Percentiles rank a stretch among this genome's conserved stretches.
Evolutionary conservation across 768 basidiomycete species (phyloP).

Genomic region (Daedaleopsis nitida): DNA sequence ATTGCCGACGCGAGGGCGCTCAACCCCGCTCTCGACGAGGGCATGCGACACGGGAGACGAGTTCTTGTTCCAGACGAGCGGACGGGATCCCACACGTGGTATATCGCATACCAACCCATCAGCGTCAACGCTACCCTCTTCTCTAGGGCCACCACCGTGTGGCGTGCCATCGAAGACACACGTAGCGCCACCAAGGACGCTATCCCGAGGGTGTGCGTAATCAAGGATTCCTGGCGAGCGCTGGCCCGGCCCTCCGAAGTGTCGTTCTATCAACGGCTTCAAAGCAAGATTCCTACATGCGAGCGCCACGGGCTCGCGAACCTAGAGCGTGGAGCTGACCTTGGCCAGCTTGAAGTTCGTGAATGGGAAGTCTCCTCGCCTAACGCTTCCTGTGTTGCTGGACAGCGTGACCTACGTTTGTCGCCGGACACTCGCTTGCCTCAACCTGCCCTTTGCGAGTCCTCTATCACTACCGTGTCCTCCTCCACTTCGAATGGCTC

Average conservation of each 20-base stretch:
- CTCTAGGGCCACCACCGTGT: slow-evolving; percentile 13
- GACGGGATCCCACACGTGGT: neutral
- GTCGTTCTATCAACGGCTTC: slow-evolving; percentile 1
- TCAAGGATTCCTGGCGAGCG: slow-evolving; percentile 20
- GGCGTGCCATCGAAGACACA: slow-evolving; percentile 13
- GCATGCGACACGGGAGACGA: neutral
- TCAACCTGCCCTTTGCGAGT: neutral
- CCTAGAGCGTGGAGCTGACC: slow-evolving; percentile 8
- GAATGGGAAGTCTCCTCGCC: slow-evolving; percentile 2
- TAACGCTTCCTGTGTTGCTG: neutral
- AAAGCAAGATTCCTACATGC: neutral
- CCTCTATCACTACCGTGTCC: neutral
- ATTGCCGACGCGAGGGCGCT: neutral
- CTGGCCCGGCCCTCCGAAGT: slow-evolving; percentile 2
- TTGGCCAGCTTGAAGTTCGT: slow-evolving; percentile 2
- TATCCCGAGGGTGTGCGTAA: neutral
- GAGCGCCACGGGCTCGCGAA: slow-evolving; percentile 1
- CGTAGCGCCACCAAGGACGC: neutral
- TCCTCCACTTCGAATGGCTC: too few relatives aligned
- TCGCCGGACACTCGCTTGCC: neutral
- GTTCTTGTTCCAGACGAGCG: slow-evolving; percentile 3
- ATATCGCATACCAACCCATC: neutral
- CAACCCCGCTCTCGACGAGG: neutral
- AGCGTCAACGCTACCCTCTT: slow-evolving; percentile 9
- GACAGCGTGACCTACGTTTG: neutral